These are phyloP conservation scores for Gastrolobium bilobum DNA, from an alignment of 306 rosid species.

Conservation along the genomic window DNA sequence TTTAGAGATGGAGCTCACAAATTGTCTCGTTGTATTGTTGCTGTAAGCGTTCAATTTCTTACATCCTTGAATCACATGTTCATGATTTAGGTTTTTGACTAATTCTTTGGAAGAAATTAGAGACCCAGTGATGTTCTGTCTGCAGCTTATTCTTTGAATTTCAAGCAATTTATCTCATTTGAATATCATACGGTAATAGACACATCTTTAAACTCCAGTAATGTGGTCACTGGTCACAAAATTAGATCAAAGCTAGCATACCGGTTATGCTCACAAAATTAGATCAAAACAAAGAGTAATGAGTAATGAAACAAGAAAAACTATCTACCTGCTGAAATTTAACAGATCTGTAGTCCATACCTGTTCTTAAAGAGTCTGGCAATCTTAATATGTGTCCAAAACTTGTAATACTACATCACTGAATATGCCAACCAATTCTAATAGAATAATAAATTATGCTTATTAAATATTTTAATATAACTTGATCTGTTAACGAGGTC, in stretches of 20 bases:
- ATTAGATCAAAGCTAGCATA: no score
- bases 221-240: no score
- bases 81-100: background rate
- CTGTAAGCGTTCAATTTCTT: conserved; percentile 46
- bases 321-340: background rate
- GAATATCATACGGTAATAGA: background rate
- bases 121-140: background rate
- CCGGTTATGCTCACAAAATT: no score
- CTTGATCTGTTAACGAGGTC: conserved; percentile 5
- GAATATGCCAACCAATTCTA: background rate
- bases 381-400: background rate
- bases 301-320: background rate
- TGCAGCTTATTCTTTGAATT: conserved; percentile 25
- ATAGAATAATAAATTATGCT: background rate
- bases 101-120: background rate
- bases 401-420: background rate
- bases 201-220: background rate
- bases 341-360: background rate
- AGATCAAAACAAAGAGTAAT: background rate
- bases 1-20: conserved; percentile 33
- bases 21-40: conserved; percentile 27
- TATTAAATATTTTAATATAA: background rate
- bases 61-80: background rate
- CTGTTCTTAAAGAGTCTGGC: background rate
- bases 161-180: background rate